A percentile compares a stretch with the other conserved stretches of the same genome.
Conservation (phyloP, 495 filamentous ascomycete genomes). For the Apiosordaria backusii region DNA sequence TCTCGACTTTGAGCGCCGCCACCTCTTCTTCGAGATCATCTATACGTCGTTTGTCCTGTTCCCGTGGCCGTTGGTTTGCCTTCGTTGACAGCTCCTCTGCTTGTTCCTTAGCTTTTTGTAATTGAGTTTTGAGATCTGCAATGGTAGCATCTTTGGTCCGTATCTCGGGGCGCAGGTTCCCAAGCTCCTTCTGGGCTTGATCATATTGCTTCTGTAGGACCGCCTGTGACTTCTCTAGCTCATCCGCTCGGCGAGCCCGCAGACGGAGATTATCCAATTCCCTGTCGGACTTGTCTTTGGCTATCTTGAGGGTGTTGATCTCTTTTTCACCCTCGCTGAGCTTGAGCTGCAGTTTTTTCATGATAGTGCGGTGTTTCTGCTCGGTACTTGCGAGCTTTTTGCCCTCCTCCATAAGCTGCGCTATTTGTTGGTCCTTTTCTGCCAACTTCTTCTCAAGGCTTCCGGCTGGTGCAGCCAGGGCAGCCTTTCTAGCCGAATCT, state of each 20-base stretch:
- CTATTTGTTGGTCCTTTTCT: constrained; percentile 87
- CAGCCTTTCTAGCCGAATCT: constrained; percentile 64
- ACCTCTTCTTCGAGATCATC: constrained; percentile 71
- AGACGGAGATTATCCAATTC: constrained; percentile 56
- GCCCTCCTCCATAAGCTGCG: constrained; percentile 85
- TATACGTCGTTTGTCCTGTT: constrained; percentile 62
- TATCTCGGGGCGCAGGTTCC: constrained; percentile 60
- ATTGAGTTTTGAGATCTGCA: constrained; percentile 63
- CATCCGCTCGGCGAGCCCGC: constrained; percentile 60
- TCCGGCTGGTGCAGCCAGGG: constrained; percentile 55
- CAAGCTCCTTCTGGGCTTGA: constrained; percentile 66
- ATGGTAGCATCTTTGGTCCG: constrained; percentile 64
- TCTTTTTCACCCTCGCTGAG: constrained; percentile 61
- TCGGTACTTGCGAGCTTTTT: constrained; percentile 84
- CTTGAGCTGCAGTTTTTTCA: constrained; percentile 76
- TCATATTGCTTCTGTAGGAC: constrained; percentile 63
- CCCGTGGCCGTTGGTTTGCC: constrained; percentile 61
- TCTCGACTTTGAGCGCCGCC: constrained; percentile 69
- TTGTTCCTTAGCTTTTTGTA: constrained; percentile 64
- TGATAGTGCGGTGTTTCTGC: constrained; percentile 71
- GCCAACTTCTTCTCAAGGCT: constrained; percentile 72
- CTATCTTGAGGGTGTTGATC: constrained; percentile 56
- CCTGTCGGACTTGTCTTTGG: constrained; percentile 64
- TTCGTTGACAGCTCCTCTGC: constrained; percentile 65
- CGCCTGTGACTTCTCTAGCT: constrained; percentile 60